These are phyloP conservation scores for Chrysochromulina parva DNA, from an alignment of 78 protist species.

Conservation along the genomic window DNA sequence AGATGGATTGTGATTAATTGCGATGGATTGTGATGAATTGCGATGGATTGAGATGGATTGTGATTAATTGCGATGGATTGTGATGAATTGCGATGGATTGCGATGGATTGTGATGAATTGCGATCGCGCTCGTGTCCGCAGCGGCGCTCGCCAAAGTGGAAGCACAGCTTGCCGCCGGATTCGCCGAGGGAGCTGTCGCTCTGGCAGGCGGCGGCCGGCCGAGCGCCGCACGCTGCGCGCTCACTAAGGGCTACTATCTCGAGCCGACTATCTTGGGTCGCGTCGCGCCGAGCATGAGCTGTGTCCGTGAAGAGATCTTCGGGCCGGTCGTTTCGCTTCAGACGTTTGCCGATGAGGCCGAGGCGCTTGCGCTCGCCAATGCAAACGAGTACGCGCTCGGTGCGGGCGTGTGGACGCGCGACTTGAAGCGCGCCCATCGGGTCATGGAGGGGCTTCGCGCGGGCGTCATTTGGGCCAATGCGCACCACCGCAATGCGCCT, in stretches of 20 bases:
- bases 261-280: constrained; percentile 65
- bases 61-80: too few relatives aligned
- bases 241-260: constrained; percentile 56
- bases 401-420: not conserved
- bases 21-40: too few relatives aligned
- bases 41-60: too few relatives aligned
- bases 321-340: constrained; percentile 57
- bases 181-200: not conserved
- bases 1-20: too few relatives aligned
- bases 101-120: too few relatives aligned
- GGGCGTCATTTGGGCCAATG: not conserved
- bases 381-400: not conserved
- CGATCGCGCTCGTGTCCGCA: too few relatives aligned
- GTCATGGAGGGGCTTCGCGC: not conserved
- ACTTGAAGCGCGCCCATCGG: not conserved
- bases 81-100: too few relatives aligned
- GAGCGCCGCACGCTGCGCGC: not conserved
- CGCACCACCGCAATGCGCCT: not conserved
- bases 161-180: too few relatives aligned
- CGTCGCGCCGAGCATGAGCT: constrained; percentile 36
- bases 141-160: constrained; percentile 62
- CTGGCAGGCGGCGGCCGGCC: constrained; percentile 12
- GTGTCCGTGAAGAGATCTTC: constrained; percentile 75
- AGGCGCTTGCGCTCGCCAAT: not conserved
- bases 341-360: not conserved